phyloP scores from a whole-genome alignment of 352 stramenopile species.

The Elongisporangium undulatum region DNA sequence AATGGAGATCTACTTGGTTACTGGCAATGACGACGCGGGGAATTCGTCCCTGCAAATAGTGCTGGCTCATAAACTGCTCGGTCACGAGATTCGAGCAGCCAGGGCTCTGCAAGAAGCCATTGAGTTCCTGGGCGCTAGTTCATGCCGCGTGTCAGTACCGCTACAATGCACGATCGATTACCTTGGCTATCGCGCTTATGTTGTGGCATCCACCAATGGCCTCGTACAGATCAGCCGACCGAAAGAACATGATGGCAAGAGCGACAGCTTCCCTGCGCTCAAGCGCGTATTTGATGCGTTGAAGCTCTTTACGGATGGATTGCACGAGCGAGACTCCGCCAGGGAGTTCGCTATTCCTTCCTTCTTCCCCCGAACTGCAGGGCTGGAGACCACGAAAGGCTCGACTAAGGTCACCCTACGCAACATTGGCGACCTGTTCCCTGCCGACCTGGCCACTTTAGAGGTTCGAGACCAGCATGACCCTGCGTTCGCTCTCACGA shows the following conservation, averaged over 20 bases:
- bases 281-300: slow-evolving; percentile 19
- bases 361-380: slow-evolving; percentile 16
- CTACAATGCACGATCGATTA: slow-evolving; percentile 63
- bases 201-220: slow-evolving; percentile 28
- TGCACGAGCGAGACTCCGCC: slow-evolving; percentile 4
- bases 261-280: slow-evolving; percentile 11
- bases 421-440: slow-evolving; percentile 30
- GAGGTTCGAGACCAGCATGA: slow-evolving; percentile 5
- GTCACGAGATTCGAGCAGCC: slow-evolving; percentile 48
- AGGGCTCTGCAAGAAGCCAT: slow-evolving; percentile 26
- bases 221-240: slow-evolving; percentile 2
- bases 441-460: slow-evolving; percentile 17
- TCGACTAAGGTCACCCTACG: slow-evolving; percentile 11
- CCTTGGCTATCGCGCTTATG: slow-evolving; percentile 43
- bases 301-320: slow-evolving; percentile 30
- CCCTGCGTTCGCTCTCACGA: slow-evolving; percentile 15
- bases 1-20: slow-evolving; percentile 32
- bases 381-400: slow-evolving; percentile 4
- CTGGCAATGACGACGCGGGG: slow-evolving; percentile 7
- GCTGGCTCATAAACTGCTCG: slow-evolving; percentile 27
- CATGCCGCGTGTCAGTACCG: slow-evolving; percentile 21
- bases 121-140: slow-evolving; percentile 4
- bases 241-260: slow-evolving; percentile 3
- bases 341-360: slow-evolving; percentile 3
- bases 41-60: slow-evolving; percentile 1